phyloP scores from a whole-genome alignment of 2,329 filamentous ascomycete species.

The Aureobasidium lini region DNA sequence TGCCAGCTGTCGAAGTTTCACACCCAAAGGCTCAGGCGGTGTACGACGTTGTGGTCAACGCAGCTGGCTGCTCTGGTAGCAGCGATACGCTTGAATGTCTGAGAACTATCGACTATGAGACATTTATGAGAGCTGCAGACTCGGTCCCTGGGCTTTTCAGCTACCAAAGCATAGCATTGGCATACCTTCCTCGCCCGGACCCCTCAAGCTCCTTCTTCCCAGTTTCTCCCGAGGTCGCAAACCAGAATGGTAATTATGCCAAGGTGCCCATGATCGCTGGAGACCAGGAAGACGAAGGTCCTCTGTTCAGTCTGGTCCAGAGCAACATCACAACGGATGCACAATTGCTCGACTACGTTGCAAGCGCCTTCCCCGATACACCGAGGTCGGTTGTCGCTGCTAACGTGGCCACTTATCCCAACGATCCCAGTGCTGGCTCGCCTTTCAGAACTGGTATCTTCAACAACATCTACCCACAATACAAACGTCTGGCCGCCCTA shows the following conservation, averaged over 20 bases:
- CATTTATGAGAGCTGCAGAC: slow-evolving; percentile 56
- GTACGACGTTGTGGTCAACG: slow-evolving; percentile 36
- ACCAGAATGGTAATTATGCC: slow-evolving; percentile 46
- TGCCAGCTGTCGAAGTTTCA: slow-evolving; percentile 49
- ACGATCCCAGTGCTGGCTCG: slow-evolving; percentile 51
- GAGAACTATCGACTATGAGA: slow-evolving; percentile 38
- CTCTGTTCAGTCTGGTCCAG: slow-evolving; percentile 64
- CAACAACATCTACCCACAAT: slow-evolving; percentile 70
- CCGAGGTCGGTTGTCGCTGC: slow-evolving; percentile 38
- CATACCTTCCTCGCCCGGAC: slow-evolving; percentile 69
- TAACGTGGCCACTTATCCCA: slow-evolving; percentile 57
- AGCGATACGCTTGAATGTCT: slow-evolving; percentile 42
- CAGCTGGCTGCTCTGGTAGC: slow-evolving; percentile 38
- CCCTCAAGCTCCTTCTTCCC: slow-evolving; percentile 48
- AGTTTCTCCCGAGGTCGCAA: slow-evolving; percentile 54
- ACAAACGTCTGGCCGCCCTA: slow-evolving; percentile 68
- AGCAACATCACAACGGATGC: slow-evolving; percentile 56
- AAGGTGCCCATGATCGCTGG: slow-evolving; percentile 60
- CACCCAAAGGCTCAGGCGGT: slow-evolving; percentile 57
- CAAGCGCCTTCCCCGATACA: slow-evolving; percentile 54
- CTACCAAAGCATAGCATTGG: slow-evolving; percentile 61
- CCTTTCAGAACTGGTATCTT: slow-evolving; percentile 62
- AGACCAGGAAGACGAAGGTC: slow-evolving; percentile 74
- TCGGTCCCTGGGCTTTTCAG: slow-evolving; percentile 61
- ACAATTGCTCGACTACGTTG: slow-evolving; percentile 56